Base-by-base conservation (phyloP, 495 filamentous ascomycete species). In the Collariella sp. region DNA sequence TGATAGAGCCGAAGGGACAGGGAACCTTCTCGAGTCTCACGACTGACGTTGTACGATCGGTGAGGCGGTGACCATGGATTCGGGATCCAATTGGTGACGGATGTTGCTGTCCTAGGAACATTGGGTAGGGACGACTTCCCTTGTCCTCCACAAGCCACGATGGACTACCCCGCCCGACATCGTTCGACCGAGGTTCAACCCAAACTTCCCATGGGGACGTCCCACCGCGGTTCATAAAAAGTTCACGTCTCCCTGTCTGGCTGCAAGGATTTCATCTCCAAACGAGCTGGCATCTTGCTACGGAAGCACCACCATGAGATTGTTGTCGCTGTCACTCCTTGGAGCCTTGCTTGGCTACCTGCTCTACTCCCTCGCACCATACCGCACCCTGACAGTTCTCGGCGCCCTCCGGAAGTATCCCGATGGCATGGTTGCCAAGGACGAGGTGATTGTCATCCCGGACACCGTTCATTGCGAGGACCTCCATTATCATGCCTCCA, bases 391-490 rank as follows among this genome's bases (percentile, higher is more conserved):
- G 22, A 46, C 35, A 1, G 60, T 68, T 3, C 10, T 65, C 5
- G 67, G 67, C 11, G 46, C 50, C 16, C 55, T 70, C 5, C 65
- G 67, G n/a, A 38, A 35, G 24, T 52, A 62, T 10, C 59, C 58
- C 11, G 16, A 22, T 11, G 60, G 49, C 31, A 55, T 50, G 2
- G 20, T 56, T 11, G 45, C 22, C 13, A 49, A 50, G 10, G 49
- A 51, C n/a, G 57, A 62, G 10, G 26, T 67, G 26, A 39, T 63
- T 5, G 53, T 58, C 20, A 79, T 85, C 42, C 63, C 70, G 5
- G 77, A 81, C 59, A 82, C 80, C 0, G 56, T 73, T 26, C 69
- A 78, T 31, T 83, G 79, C 57, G 81, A 85, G 52, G 81, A 85
- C 64, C 46, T 85, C 12, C 79, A 84, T 57, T 75, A 81, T 51